Base-by-base conservation (phyloP, 1,284 basidiomycete genomes). In the Rhodotorula sp. region DNA sequence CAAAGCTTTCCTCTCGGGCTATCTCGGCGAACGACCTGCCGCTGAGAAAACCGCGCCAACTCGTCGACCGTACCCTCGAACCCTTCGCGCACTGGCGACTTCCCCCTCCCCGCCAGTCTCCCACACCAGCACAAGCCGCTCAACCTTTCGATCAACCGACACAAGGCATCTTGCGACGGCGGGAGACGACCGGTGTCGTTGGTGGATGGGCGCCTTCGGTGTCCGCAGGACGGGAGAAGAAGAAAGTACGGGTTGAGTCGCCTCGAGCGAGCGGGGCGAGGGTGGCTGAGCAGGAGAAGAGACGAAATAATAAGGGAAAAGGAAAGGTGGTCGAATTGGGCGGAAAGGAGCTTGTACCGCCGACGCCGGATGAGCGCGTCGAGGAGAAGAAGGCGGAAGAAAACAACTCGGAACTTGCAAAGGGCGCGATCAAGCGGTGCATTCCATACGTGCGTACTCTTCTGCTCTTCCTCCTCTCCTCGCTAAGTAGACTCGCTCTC, bases 391-490 rank as follows among this genome's bases (percentile, higher is more conserved):
- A 22, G 17, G 51, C 36, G 32, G 19, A 7, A 1, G n/a, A 27
- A 47, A 52, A 54, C 39, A 47, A 49, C 11, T 58, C 58, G 6
- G 64, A 59, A 6, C 48, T 64, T 4, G 54, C 52, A 0, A 4
- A n/a, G 1, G 67, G 64, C 1, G 60, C 64, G 30, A 51, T 72
- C 11, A 7, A 68, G 54, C 64, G 70, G 4, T 72, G 70, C 30
- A 68, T 72, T 15, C 70, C 70, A 4, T 56, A 46, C 22, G 70
- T 66, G 36, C 49, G 70, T 44, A 4, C 7, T 30, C 32, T 19
- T 27, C 7, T 27, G 20, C 19, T 27, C 10, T 17, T 36, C 22
- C 15, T 13, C 9, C 3, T 4, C 10, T 30, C 17, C 4, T n/a
- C 20, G 1, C 30, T 30, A 7, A 9, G 20, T 39, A 6, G 7